Evolutionary conservation across 2,329 filamentous ascomycete genomes (phyloP).

Genomic region (Paecilomyces sp.): DNA sequence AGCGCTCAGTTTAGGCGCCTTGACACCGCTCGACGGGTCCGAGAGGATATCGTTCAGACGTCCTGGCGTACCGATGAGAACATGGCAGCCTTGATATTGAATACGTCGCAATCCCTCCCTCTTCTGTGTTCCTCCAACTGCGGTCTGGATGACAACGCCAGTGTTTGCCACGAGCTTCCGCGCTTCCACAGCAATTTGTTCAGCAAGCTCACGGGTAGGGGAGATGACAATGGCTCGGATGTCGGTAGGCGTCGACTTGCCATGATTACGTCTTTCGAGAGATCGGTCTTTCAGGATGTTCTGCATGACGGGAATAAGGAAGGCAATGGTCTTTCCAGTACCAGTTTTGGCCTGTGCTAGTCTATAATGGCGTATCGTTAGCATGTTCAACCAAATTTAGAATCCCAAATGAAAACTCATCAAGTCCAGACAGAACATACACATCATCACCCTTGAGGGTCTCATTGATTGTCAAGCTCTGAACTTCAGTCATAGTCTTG

Average conservation of each 20-base stretch:
- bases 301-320: constrained; percentile 79
- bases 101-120: constrained; percentile 58
- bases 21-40: constrained; percentile 56
- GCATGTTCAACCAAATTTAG: constrained; percentile 6
- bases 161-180: constrained; percentile 58
- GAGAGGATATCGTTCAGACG: constrained; percentile 74
- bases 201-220: constrained; percentile 56
- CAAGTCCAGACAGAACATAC: constrained; percentile 46
- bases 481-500: constrained; percentile 85
- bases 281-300: constrained; percentile 62
- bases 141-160: constrained; percentile 62
- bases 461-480: constrained; percentile 72
- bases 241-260: constrained; percentile 32
- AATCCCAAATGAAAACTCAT: background rate
- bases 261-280: constrained; percentile 36
- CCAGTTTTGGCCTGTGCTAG: constrained; percentile 94
- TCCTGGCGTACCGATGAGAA: constrained; percentile 86
- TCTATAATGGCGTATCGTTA: constrained; percentile 35
- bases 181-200: constrained; percentile 66
- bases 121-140: constrained; percentile 91
- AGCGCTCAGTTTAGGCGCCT: constrained; percentile 53
- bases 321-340: constrained; percentile 93
- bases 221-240: constrained; percentile 56
- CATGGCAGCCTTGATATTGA: constrained; percentile 69
- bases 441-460: constrained; percentile 75